These are phyloP conservation scores for Blepharisma stoltei DNA, from an alignment of 73 alveolate species.

Conservation along the genomic window DNA sequence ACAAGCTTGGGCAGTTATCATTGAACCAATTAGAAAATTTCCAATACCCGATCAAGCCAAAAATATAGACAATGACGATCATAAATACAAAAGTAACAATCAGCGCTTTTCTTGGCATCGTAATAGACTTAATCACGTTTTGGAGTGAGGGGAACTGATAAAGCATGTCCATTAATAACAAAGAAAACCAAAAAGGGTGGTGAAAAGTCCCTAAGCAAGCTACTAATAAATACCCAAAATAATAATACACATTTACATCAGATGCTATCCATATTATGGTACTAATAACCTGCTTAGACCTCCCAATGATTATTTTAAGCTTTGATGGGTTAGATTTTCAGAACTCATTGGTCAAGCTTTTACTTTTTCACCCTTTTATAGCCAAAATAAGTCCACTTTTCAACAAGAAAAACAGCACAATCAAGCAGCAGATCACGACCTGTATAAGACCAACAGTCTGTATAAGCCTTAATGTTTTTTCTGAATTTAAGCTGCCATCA, in stretches of 20 bases:
- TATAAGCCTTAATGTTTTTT: slow-evolving; percentile 31
- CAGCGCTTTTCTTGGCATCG: slow-evolving; percentile 77
- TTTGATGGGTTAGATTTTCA: neutral
- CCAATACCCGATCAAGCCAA: slow-evolving; percentile 77
- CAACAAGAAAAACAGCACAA: slow-evolving; percentile 43
- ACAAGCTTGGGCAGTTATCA: slow-evolving; percentile 73
- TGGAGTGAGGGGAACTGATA: slow-evolving; percentile 74
- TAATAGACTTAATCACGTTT: slow-evolving; percentile 85
- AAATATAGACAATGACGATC: slow-evolving; percentile 77
- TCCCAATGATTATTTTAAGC: neutral
- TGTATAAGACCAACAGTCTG: slow-evolving; percentile 43
- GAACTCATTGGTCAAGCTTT: neutral
- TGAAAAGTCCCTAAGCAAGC: slow-evolving; percentile 79
- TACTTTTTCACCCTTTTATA: slow-evolving; percentile 30
- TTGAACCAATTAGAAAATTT: slow-evolving; percentile 73
- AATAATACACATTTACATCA: slow-evolving; percentile 63
- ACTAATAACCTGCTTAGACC: slow-evolving; percentile 25
- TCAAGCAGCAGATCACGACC: slow-evolving; percentile 38
- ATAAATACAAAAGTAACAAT: slow-evolving; percentile 85
- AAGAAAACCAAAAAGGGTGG: slow-evolving; percentile 83
- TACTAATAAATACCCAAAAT: slow-evolving; percentile 73
- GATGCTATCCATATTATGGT: slow-evolving; percentile 29
- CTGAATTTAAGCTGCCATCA: slow-evolving; percentile 9
- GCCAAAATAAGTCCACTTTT: slow-evolving; percentile 54
- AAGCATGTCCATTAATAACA: slow-evolving; percentile 84